Percentiles rank a stretch among this genome's conserved stretches.
phyloP scores from a whole-genome alignment of 805 yeast genomes.

The Candida ipomoeae region DNA sequence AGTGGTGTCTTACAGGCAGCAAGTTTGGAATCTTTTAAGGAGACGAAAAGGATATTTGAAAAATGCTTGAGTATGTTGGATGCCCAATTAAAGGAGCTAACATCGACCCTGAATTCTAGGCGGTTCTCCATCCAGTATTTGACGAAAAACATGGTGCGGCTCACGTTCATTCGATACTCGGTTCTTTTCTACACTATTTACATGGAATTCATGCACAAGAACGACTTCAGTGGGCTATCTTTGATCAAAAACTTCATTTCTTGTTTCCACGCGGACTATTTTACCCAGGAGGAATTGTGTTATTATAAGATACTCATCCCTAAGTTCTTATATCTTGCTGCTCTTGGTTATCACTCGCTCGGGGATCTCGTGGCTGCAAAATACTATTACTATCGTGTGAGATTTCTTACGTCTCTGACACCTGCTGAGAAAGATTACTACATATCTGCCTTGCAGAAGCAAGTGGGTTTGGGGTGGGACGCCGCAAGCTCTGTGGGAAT shows the following conservation, averaged over 20 bases:
- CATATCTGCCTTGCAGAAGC: constrained; percentile 7
- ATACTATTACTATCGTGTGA: constrained; percentile 35
- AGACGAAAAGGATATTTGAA: constrained; percentile 34
- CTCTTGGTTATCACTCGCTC: constrained; percentile 32
- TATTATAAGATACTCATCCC: constrained; percentile 35
- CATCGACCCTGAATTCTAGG: neutral
- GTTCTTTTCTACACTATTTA: constrained; percentile 35
- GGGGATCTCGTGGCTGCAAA: constrained; percentile 37
- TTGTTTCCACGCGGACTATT: constrained; percentile 32
- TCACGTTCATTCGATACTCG: constrained; percentile 23
- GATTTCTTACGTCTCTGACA: constrained; percentile 13
- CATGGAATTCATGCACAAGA: constrained; percentile 28
- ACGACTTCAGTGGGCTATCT: constrained; percentile 21
- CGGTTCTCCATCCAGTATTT: constrained; percentile 8
- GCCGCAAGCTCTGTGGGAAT: constrained; percentile 14
- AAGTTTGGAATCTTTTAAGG: constrained; percentile 20
- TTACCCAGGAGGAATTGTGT: constrained; percentile 37
- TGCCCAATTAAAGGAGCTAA: constrained; percentile 9
- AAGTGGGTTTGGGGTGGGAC: constrained; percentile 25
- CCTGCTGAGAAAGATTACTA: neutral
- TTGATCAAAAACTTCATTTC: constrained; percentile 31
- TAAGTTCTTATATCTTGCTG: constrained; percentile 37
- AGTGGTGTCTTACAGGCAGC: constrained; percentile 28
- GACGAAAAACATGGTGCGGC: constrained; percentile 19
- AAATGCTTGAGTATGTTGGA: constrained; percentile 25